Evolutionary conservation across 495 filamentous ascomycete genomes (phyloP), one percentile per base, ranked within the genome.

Genomic region (Parachaetomium inaequale): DNA sequence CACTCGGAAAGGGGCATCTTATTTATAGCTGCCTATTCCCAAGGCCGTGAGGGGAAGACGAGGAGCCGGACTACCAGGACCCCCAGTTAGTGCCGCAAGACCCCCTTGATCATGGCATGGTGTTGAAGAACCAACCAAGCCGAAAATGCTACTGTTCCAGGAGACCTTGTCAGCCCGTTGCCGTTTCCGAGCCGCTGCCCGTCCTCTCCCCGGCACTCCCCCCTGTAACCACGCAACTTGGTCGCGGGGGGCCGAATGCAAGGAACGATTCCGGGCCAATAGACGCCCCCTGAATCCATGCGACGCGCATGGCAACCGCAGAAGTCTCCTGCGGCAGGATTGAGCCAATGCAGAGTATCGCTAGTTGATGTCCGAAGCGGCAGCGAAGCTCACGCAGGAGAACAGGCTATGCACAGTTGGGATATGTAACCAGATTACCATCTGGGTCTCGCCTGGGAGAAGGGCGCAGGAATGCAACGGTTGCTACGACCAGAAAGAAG

Each of bases 191-290:
- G 23, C 11, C 23, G 12, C 26, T 15, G 23, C 26, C 26, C 36
- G 49, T n/a, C 28, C 26, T 14, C 26, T 31, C 28, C 49, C 49
- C 49, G 25, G 49, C 26, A 15, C 15, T 31, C 28, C 28, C 28
- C 49, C 49, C 49, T 51, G 46, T 28, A 28, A 25, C 45, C 26
- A 31, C 15, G 23, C 28, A 32, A 31, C 49, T n/a, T 14, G 28
- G 14, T 17, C 49, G 14, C 46, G 28, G 51, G 51, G 23, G 29
- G 29, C 19, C 31, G 51, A 54, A 14, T 36, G 51, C 17, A 19
- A 36, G 51, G 51, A 34, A 38, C 31, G 17, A 54, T 36, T 36
- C 32, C 32, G 51, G 38, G 51, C 51, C 51, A 54, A 54, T 54
- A 11, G 31, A 8, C 8, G 7, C 8, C 46, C 42, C 25, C 25